Base-by-base conservation (phyloP, 495 filamentous ascomycete genomes). In the Lasiosphaeria ovina region DNA sequence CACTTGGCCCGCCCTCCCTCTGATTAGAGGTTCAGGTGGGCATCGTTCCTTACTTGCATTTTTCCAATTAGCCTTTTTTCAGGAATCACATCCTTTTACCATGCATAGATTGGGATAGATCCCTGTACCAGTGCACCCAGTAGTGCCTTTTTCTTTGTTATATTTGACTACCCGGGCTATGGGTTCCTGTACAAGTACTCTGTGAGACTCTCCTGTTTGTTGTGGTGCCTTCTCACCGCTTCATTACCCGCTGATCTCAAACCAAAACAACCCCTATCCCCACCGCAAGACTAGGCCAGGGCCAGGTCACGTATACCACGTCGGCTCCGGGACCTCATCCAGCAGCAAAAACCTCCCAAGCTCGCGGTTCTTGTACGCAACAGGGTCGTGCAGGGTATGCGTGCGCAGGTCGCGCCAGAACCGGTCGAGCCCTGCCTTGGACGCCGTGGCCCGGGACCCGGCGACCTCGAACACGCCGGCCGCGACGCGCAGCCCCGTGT, bases 361-460 rank as follows among this genome's bases (percentile, higher is more conserved):
- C 72, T 87, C 83, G 54, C 77, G 68, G 52, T 82, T 80, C 77
- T 86, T 85, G 62, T 86, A 85, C 45, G 82, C 80, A 35, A 86
- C 81, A 3, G 84, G 84, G 67, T 87, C 84, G 72, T 87, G 85
- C 63, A 86, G 66, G 0, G 76, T 81, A 68, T 87, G 85, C 17
- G 81, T 83, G n/a, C 85, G 66, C 12, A 85, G 66, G 62, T 86
- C 83, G 54, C 84, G 70, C 82, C 83, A 86, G 67, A 83, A 86
- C 36, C 84, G 70, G 71, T 85, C 85, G 54, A 87, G 69, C 0
- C 82, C 83, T 0, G 82, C 78, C 63, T 78, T 84, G 35, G 67
- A 66, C 2, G 76, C 72, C 11, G 83, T 87, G 6, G 83, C 77
- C 57, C 79, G 71, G 2, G 82, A 73, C 1, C 83, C 85, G 0